These are phyloP conservation scores for Cladosporium sphaerospermum DNA, from an alignment of 2,329 filamentous ascomycete species.

Conservation along the genomic window DNA sequence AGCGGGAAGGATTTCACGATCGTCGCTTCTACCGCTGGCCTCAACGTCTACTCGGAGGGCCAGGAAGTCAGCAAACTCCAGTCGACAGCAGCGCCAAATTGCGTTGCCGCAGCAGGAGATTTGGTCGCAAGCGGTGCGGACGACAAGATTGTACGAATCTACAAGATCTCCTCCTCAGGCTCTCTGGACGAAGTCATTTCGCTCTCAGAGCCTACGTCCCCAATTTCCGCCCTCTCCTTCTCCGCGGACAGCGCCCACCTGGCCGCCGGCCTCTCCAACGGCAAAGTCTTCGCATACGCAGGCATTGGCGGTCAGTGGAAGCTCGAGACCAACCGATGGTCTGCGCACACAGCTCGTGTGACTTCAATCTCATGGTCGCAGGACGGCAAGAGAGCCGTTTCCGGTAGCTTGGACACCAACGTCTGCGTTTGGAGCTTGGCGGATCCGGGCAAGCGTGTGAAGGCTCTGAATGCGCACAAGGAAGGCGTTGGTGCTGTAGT, in stretches of 20 bases:
- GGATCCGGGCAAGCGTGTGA: slow-evolving; percentile 77
- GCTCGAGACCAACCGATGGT: slow-evolving; percentile 74
- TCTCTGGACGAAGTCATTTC: slow-evolving; percentile 47
- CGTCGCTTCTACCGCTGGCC: slow-evolving; percentile 48
- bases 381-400: slow-evolving; percentile 70
- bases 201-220: slow-evolving; percentile 62
- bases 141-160: slow-evolving; percentile 69
- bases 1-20: slow-evolving; percentile 47
- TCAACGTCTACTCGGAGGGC: slow-evolving; percentile 53
- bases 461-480: slow-evolving; percentile 85
- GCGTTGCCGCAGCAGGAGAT: slow-evolving; percentile 62
- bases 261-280: slow-evolving; percentile 74
- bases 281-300: slow-evolving; percentile 81
- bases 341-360: slow-evolving; percentile 62
- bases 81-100: slow-evolving; percentile 55
- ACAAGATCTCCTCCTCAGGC: slow-evolving; percentile 50
- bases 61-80: slow-evolving; percentile 45
- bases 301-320: slow-evolving; percentile 47
- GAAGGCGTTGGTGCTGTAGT: slow-evolving; percentile 85
- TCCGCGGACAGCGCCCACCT: slow-evolving; percentile 70
- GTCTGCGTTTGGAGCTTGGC: slow-evolving; percentile 84
- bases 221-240: slow-evolving; percentile 76
- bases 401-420: slow-evolving; percentile 83
- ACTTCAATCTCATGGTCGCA: slow-evolving; percentile 71
- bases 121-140: slow-evolving; percentile 71